phyloP scores from a whole-genome alignment of 257 asterid genomes.

The Solanum infundibuliforme region DNA sequence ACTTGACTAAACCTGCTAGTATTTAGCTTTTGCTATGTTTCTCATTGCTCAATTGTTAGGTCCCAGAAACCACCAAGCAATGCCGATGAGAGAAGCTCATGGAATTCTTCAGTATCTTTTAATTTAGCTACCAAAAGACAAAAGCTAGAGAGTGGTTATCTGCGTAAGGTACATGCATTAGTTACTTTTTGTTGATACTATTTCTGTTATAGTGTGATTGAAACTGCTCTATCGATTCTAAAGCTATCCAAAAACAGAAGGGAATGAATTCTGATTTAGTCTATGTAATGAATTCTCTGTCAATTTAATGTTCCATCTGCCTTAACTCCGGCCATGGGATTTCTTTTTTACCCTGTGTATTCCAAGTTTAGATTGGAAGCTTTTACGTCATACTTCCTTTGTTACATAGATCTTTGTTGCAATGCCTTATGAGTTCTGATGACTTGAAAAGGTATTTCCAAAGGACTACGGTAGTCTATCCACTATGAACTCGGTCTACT shows the following conservation, averaged over 20 bases:
- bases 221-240: not conserved
- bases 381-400: not conserved
- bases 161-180: not conserved
- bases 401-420: not conserved
- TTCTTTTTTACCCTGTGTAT: not conserved
- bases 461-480: not conserved
- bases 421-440: not conserved
- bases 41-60: not conserved
- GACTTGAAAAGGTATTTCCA: not conserved
- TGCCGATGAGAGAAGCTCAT: not conserved
- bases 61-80: not conserved
- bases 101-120: not conserved
- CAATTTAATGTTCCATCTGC: not conserved
- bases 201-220: not conserved
- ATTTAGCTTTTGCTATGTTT: not conserved
- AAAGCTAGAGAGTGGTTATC: slow-evolving; percentile 5
- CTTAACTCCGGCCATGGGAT: not conserved
- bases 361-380: not conserved
- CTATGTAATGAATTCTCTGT: not conserved
- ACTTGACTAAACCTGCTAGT: not conserved
- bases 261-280: not conserved
- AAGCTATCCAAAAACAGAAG: not conserved
- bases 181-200: not conserved
- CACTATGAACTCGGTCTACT: not conserved
- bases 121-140: slow-evolving; percentile 3